Base-by-base conservation (phyloP, 768 basidiomycete genomes). In the Leccinum disarticulatum region DNA sequence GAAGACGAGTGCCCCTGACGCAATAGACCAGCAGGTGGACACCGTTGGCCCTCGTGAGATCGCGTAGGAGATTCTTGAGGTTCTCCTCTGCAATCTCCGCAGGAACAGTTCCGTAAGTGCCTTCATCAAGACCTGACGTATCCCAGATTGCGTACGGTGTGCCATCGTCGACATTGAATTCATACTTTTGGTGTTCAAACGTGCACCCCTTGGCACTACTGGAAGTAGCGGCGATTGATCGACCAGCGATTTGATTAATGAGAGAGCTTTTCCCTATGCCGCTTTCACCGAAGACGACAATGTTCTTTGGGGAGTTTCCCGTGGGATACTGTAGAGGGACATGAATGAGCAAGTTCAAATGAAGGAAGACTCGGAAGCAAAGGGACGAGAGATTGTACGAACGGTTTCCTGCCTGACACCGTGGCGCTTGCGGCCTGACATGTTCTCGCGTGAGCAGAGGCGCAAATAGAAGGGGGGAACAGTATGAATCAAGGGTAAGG, bases 201-300 rank as follows among this genome's bases (percentile, higher is more conserved):
- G 78, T 79, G 61, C 72, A 76, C 4, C 76, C 75, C 27, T 63
- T 66, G 10, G 70, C 73, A 50, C 64, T 64, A 55, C 70, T 73
- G 6, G 76, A 77, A 19, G 72, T 69, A 0, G 55, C 54, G 31
- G 77, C 77, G 28, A 67, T 77, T 77, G 65, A 79, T 68, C 57
- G 78, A 66, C 67, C 68, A 55, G 67, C 67, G 49, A 81, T 63
- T 73, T 79, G 72, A 65, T 79, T 78, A 55, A 81, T 65, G 56
- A 79, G 65, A n/a, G 76, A 78, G 64, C 79, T 77, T 61, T 81
- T 80, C 35, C 74, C 70, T 46, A 77, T 67, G 2, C 70, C 72
- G 52, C 64, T 65, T 61, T 70, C 71, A 33, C 64, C 68, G 17
- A 72, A 72, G 59, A 71, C 62, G 53, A 68, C 64, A 25, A 73